Evolutionary conservation across 768 basidiomycete genomes (phyloP).

Genomic region (Phylloporus sp.): DNA sequence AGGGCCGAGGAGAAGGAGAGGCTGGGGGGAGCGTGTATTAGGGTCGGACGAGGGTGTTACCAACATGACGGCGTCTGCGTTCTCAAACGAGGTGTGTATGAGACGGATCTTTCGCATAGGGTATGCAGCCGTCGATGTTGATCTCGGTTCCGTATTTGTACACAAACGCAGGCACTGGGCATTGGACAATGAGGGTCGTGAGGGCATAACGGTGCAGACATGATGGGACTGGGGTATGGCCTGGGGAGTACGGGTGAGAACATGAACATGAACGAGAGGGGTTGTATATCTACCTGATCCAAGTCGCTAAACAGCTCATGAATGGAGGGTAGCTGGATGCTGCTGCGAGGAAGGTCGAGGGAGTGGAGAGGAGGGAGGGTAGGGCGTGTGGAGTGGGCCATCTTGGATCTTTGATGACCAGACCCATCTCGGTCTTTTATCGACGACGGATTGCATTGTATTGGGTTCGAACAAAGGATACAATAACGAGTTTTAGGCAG

Average conservation of each 20-base stretch:
- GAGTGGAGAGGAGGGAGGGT: conserved; percentile 52
- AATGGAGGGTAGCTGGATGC: conserved; percentile 8
- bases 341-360: conserved; percentile 36
- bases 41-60: conserved; percentile 34
- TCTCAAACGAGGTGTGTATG: conserved; percentile 47
- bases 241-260: background rate
- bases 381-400: conserved; percentile 34
- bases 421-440: conserved; percentile 9
- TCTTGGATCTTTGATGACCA: conserved; percentile 1
- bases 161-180: background rate
- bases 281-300: conserved; percentile 12
- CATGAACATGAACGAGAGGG: background rate
- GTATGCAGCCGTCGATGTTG: background rate
- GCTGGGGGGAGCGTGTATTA: conserved; percentile 13
- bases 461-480: background rate
- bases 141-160: background rate
- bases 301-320: conserved; percentile 7
- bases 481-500: too few relatives aligned
- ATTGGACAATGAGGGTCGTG: conserved; percentile 1
- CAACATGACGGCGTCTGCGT: conserved; percentile 51
- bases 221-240: conserved; percentile 24
- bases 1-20: conserved; percentile 49
- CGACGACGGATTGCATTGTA: background rate
- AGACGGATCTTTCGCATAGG: conserved; percentile 31
- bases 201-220: conserved; percentile 27